Evolutionary conservation across 164 flowering plant genomes (phyloP), one percentile per base, ranked within the genome.

Genomic region (Magnolia sinica): DNA sequence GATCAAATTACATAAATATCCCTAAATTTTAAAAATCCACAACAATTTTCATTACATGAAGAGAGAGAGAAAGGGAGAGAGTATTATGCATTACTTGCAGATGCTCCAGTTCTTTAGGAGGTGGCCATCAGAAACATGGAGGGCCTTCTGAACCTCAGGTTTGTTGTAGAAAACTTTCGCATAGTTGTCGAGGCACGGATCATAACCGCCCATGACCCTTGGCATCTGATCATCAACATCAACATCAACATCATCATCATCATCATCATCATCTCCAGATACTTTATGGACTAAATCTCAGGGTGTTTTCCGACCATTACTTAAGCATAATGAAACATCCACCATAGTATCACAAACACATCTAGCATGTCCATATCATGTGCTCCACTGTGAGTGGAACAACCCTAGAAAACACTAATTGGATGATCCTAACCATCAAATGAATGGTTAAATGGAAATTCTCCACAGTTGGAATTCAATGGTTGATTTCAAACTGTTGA

Each of bases 111-210:
- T 88, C 87, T 76, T 91, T 61, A 85, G 80, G 10, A 73, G 74
- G 31, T 52, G 72, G 65, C 95, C 98, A 80, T 91, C 87, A 80
- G 88, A 87, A 19, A 87, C 99, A 84, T 96, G 98, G 45, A 96
- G 93, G 11, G 98, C 96, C 79, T 85, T 90, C 74, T 96, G 99
- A 73, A 96, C 97, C 67, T 96, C 97, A 13, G 80, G 79, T 79
- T 89, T 89, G 81, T 91, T 94, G 83, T 96, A 96, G 86, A 86
- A 96, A 29, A 73, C 55, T 68, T 76, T 82, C 1, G 98, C 92
- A 65, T 96, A 89, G 7, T 83, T 75, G 73, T 96, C 98, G 2
- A 93, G 83, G 81, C 99, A 96, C 1, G 99, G 99, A 76, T 96
- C 98, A 74, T 88, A 96, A 16, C 99, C 98, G 58, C 95, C 96